phyloP scores from a whole-genome alignment of 306 rosid genomes.

The Pachyrhizus erosus region DNA sequence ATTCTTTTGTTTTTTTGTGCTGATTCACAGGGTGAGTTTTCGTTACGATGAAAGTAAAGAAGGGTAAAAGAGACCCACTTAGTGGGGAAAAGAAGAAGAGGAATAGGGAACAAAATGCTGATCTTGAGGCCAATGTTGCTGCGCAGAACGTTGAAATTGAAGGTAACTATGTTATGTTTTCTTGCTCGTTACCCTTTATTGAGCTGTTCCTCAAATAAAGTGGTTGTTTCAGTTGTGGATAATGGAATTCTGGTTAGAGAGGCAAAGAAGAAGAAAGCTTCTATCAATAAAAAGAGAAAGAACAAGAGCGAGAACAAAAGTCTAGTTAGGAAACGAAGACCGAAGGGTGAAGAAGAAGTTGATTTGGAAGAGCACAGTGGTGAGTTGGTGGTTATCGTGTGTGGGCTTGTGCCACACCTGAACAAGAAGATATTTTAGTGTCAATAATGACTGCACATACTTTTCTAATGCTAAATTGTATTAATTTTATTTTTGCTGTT shows the following conservation, averaged over 20 bases:
- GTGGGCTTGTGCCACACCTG: neutral
- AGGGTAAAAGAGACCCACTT: slow-evolving; percentile 1
- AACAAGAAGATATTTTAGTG: neutral
- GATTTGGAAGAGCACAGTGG: slow-evolving; percentile 49
- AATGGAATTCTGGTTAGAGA: slow-evolving; percentile 26
- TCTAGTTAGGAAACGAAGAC: slow-evolving; percentile 20
- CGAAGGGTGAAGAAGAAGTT: slow-evolving; percentile 40
- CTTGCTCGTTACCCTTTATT: neutral
- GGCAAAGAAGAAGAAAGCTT: slow-evolving; percentile 38
- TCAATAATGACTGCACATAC: neutral
- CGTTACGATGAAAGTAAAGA: slow-evolving; percentile 19
- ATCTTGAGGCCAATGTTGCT: slow-evolving; percentile 24
- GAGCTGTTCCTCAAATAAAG: neutral
- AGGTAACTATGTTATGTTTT: slow-evolving; percentile 42
- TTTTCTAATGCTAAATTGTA: neutral
- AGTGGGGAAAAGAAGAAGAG: slow-evolving; percentile 51
- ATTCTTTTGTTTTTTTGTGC: neutral
- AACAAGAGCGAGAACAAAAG: slow-evolving; percentile 45
- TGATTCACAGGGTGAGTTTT: slow-evolving; percentile 19
- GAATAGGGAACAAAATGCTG: slow-evolving; percentile 41
- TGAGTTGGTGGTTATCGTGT: slow-evolving; percentile 25
- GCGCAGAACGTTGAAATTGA: slow-evolving; percentile 44
- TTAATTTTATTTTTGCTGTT: neutral
- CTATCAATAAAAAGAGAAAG: slow-evolving; percentile 46
- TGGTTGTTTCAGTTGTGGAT: slow-evolving; percentile 51